Conservation (phyloP, 2,329 filamentous ascomycete species). For the Colletotrichum graminicola region DNA sequence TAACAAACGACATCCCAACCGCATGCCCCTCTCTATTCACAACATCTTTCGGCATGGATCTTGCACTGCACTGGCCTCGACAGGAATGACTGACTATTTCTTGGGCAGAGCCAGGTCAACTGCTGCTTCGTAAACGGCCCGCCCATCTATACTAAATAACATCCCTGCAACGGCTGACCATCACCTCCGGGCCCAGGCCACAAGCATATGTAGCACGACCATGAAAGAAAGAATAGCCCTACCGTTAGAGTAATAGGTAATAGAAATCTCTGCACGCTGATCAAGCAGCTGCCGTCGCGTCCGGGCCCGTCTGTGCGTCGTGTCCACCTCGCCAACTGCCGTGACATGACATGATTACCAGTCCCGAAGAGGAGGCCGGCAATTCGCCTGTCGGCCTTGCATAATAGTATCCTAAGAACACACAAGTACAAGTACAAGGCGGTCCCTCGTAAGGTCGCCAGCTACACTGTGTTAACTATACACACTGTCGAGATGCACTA, state of each 20-base stretch:
- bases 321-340: neutral
- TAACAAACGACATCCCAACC: neutral
- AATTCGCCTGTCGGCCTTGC: neutral
- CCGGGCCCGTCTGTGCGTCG: slow-evolving; percentile 25
- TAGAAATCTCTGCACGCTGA: neutral
- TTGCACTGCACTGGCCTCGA: neutral
- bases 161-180: neutral
- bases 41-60: neutral
- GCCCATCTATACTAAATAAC: neutral
- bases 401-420: neutral
- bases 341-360: neutral
- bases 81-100: neutral
- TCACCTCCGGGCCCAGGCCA: neutral
- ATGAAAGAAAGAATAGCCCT: neutral
- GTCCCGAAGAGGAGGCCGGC: neutral
- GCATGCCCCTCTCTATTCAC: neutral
- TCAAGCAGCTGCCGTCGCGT: slow-evolving; percentile 12
- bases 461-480: too few relatives aligned
- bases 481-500: too few relatives aligned
- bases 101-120: neutral
- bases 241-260: neutral
- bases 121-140: slow-evolving; percentile 9
- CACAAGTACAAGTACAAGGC: too few relatives aligned
- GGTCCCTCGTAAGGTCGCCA: too few relatives aligned
- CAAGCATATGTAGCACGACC: neutral